These are phyloP conservation scores for Tylopilus subfusipes DNA, from an alignment of 768 basidiomycete genomes.

Conservation along the genomic window DNA sequence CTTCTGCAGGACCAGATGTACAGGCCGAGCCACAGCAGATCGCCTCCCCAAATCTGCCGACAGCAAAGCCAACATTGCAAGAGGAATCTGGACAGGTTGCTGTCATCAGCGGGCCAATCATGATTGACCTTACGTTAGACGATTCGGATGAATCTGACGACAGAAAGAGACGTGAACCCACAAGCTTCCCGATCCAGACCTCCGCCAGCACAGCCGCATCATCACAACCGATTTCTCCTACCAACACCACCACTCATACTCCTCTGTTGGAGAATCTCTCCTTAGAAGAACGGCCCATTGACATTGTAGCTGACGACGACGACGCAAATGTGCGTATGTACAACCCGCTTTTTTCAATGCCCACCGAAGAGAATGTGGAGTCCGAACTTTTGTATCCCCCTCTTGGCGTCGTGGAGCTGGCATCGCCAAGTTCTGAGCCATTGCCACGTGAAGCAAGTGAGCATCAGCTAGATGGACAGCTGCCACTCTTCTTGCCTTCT, in stretches of 20 bases:
- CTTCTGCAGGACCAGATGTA: background rate
- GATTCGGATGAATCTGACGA: conserved; percentile 21
- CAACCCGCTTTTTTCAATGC: conserved; percentile 13
- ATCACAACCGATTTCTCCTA: conserved; percentile 5
- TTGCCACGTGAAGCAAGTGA: conserved; percentile 13
- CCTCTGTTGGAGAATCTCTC: conserved; percentile 22
- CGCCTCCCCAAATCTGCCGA: background rate
- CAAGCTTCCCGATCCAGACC: conserved; percentile 9
- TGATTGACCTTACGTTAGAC: conserved; percentile 27
- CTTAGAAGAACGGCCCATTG: conserved; percentile 15
- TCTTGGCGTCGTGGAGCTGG: background rate
- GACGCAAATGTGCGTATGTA: conserved; percentile 23
- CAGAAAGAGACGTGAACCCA: conserved; percentile 7
- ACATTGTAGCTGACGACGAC: background rate
- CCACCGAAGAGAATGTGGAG: conserved; percentile 10
- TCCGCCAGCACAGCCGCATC: conserved; percentile 1
- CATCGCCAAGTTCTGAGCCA: conserved; percentile 3
- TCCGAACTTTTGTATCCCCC: conserved; percentile 6
- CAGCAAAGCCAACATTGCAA: background rate
- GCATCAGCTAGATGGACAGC: conserved; percentile 15
- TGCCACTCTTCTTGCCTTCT: conserved; percentile 51
- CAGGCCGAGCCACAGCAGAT: background rate
- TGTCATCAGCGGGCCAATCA: conserved; percentile 16
- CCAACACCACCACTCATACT: conserved; percentile 14
- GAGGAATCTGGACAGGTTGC: background rate